A percentile compares a stretch with the other conserved stretches of the same genome.
Evolutionary conservation across 2,329 filamentous ascomycete genomes (phyloP).

Genomic region (Zasmidium cellare): DNA sequence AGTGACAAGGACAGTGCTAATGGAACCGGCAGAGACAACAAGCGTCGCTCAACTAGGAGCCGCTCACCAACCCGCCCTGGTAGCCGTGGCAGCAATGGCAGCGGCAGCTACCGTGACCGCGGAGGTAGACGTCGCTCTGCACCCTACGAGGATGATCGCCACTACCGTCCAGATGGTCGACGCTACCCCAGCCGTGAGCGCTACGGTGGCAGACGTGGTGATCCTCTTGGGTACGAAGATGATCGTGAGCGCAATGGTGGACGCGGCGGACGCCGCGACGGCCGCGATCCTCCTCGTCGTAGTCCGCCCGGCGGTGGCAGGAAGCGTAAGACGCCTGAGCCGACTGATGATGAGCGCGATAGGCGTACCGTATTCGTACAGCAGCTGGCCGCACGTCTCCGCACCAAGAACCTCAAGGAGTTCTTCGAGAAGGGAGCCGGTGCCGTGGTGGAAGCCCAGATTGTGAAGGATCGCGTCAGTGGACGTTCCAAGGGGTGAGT

Average conservation of each 20-base stretch:
- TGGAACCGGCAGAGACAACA: constrained; percentile 35
- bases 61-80: constrained; percentile 25
- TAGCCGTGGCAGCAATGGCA: constrained; percentile 23
- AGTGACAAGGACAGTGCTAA: constrained; percentile 40
- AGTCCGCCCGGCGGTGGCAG: constrained; percentile 48
- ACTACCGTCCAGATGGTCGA: constrained; percentile 32
- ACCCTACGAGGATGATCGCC: constrained; percentile 37
- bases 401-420: constrained; percentile 86
- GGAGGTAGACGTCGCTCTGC: constrained; percentile 36
- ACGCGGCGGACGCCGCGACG: constrained; percentile 54
- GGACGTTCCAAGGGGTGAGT: constrained; percentile 94
- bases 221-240: no score
- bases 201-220: constrained; percentile 60
- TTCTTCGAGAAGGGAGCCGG: constrained; percentile 91
- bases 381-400: constrained; percentile 89
- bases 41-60: constrained; percentile 21
- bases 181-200: constrained; percentile 16
- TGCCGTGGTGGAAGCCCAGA: constrained; percentile 93
- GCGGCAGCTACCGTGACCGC: constrained; percentile 14
- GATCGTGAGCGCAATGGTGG: constrained; percentile 59
- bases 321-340: constrained; percentile 58
- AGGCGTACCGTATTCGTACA: constrained; percentile 97
- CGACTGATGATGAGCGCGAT: constrained; percentile 94
- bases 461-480: constrained; percentile 96
- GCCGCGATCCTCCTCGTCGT: constrained; percentile 49